These are phyloP conservation scores for Fallopia convolvulus DNA, from an alignment of 148 eudicot genomes.

Conservation along the genomic window DNA sequence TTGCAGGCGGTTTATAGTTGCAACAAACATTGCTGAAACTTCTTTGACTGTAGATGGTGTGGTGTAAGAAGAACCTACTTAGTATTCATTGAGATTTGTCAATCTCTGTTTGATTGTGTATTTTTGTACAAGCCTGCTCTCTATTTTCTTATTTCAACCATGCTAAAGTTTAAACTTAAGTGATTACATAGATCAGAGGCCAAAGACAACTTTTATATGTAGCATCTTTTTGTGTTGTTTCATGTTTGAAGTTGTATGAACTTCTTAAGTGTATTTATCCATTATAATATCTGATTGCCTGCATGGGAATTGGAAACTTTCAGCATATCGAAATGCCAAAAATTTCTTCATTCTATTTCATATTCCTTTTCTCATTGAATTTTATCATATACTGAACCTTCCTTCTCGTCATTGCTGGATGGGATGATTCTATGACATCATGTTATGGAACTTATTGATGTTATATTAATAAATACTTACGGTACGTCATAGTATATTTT, in stretches of 20 bases:
- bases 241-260: not conserved
- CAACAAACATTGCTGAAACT: constrained; percentile 96
- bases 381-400: not conserved
- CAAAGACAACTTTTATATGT: not conserved
- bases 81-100: not conserved
- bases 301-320: not conserved
- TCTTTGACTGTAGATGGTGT: constrained; percentile 99
- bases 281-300: not conserved
- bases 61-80: constrained; percentile 49
- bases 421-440: not conserved
- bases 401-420: not conserved
- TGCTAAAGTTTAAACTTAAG: not conserved
- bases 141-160: not conserved
- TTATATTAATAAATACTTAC: not conserved
- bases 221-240: not conserved
- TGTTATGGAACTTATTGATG: not conserved
- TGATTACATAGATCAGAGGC: not conserved
- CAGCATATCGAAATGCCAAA: not conserved
- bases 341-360: not conserved
- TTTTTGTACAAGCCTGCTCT: not conserved
- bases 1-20: constrained; percentile 89
- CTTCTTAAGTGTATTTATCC: not conserved
- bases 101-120: not conserved
- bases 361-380: not conserved
- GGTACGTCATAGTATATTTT: not conserved